Evolutionary conservation across 495 filamentous ascomycete species (phyloP), one percentile per base, ranked within the genome.

Genomic region (Podospora appendiculata): DNA sequence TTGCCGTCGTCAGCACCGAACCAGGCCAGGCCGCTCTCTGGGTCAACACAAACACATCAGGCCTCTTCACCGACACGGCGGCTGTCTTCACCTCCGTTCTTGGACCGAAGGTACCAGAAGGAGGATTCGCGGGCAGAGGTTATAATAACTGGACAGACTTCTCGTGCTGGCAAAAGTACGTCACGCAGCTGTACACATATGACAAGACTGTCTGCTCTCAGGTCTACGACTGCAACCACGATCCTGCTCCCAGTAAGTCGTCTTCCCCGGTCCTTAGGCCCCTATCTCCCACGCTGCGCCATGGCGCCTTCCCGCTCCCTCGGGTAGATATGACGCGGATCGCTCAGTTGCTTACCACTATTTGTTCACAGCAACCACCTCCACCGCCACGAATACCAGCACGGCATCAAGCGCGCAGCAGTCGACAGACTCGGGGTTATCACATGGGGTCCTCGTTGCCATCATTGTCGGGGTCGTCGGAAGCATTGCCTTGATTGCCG

Each of bases 131-230:
- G 0, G 71, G 71, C 1, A 63, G 45, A 1, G 71, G 65, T 1
- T 39, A 65, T 45, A 74, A 74, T 45, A 70, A 64, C 65, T 72
- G 64, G 41, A 59, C 49, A 1, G 55, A 58, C 12, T 74, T 74
- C 42, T 55, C 49, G 0, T 74, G 71, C 39, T 74, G 63, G 61
- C 67, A 69, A 51, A 58, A 41, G 39, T 60, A 56, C 17, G n/a
- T 45, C 19, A 42, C 41, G 8, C 48, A 58, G n/a, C 41, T 69
- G 19, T 74, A 71, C 32, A 52, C 14, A 0, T 65, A 64, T 19
- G 59, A 60, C 25, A 49, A 44, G 19, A 62, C 52, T 8, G 47
- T 49, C 6, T 74, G 71, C 50, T 58, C 55, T 13, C 58, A 62
- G 43, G 46, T 60, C 12, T 71, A 72, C 43, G 56, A 62, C n/a